These are phyloP conservation scores for Chaetomiaceae sp. DNA, from an alignment of 2,329 filamentous ascomycete species.

Conservation along the genomic window DNA sequence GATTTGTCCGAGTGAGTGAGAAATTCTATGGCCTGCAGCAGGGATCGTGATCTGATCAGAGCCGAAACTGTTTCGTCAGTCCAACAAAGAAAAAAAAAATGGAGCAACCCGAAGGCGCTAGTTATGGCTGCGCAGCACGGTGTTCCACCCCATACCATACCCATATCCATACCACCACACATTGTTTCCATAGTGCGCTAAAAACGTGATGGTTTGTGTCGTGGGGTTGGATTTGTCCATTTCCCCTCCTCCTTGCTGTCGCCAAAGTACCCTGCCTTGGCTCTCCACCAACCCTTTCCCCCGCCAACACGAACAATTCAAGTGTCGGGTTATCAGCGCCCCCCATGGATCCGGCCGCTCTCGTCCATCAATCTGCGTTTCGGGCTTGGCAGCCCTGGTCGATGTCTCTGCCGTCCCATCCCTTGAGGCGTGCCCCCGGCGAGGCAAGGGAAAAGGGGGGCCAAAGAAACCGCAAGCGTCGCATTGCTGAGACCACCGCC, in stretches of 20 bases:
- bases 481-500: slow-evolving; percentile 1
- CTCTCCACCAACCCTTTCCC: neutral
- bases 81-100: neutral
- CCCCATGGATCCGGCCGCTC: slow-evolving; percentile 4
- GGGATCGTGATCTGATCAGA: neutral
- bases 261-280: neutral
- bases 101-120: neutral
- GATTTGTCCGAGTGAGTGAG: neutral
- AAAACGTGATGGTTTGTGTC: neutral
- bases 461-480: slow-evolving; percentile 9
- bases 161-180: no score
- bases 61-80: neutral
- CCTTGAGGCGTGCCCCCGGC: neutral
- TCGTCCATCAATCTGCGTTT: slow-evolving; percentile 2
- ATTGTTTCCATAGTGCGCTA: neutral
- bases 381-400: slow-evolving; percentile 9
- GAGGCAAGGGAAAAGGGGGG: neutral
- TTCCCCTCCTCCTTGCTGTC: neutral
- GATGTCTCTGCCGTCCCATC: slow-evolving; percentile 7
- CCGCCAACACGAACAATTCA: neutral
- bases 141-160: neutral
- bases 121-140: neutral
- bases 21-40: no score
- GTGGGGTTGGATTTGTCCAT: neutral
- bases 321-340: neutral